Evolutionary conservation across 345 rosid species (phyloP), one percentile per base, ranked within the genome.

Genomic region (Triadica sebifera): DNA sequence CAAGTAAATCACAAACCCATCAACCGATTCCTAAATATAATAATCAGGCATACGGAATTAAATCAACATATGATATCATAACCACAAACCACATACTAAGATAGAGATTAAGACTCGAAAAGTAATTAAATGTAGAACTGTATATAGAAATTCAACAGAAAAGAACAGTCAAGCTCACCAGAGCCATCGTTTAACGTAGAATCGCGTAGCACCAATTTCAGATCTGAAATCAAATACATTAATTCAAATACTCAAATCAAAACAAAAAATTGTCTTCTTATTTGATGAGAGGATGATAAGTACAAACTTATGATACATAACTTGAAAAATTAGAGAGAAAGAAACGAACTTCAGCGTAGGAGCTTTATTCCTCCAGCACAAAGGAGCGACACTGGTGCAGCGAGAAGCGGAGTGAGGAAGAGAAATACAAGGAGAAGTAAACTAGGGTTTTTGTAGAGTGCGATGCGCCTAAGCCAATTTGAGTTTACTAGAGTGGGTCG

Each of bases 111-210:
- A 25, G 25, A 58, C 24, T 11, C 38, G 5, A 12, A 25, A 58
- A 58, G 38, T 4, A 11, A 3, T 25, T 58, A 5, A 11, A 22
- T 22, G 1, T 8, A 11, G 11, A 12, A 24, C 11, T 12, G 63
- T 7, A 22, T 11, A 25, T 58, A 16, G 16, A 59, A 25, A 24
- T 22, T n/a, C 62, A 59, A 59, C 11, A 24, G 34, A 58, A 20
- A 12, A 20, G 37, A 58, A 58, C 6, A 49, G 52, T 49, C 34
- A 10, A 60, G 70, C 93, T 90, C 79, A 90, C 93, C 87, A 89
- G 83, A 72, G 88, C 90, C 96, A 90, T 90, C 76, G 87, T 86
- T 84, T 76, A 57, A 66, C 80, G 79, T 80, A 74, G 74, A 72
- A 81, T 67, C 68, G 69, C 19, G 70, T 70, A 62, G 68, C 87